A percentile compares a stretch with the other conserved stretches of the same genome.
phyloP scores from a whole-genome alignment of 2,329 filamentous ascomycete species.

The Emmonsia crescens region DNA sequence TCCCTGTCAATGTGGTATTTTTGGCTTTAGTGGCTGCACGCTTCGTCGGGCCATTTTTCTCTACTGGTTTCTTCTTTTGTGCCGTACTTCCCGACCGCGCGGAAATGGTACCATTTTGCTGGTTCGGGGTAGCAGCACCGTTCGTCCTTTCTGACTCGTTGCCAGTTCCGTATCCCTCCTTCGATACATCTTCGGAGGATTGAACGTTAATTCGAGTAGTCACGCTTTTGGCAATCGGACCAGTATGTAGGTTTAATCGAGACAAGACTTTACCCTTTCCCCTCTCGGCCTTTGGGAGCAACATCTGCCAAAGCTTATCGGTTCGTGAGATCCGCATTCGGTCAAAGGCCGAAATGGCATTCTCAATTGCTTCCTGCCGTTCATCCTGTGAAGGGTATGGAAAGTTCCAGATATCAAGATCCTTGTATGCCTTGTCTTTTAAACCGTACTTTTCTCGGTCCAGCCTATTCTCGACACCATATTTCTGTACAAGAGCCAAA shows the following conservation, averaged over 20 bases:
- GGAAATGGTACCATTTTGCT: slow-evolving; percentile 13
- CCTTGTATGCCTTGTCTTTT: slow-evolving; percentile 48
- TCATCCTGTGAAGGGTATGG: slow-evolving; percentile 46
- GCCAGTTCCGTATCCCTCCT: slow-evolving; percentile 25
- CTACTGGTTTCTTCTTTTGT: slow-evolving; percentile 29
- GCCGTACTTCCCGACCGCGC: slow-evolving; percentile 19
- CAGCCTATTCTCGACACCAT: slow-evolving; percentile 41
- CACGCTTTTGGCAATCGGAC: slow-evolving; percentile 28
- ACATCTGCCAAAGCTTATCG: slow-evolving; percentile 52
- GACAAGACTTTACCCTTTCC: slow-evolving; percentile 53
- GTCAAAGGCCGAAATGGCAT: slow-evolving; percentile 53
- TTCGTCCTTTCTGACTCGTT: slow-evolving; percentile 27
- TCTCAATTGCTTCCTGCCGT: slow-evolving; percentile 49
- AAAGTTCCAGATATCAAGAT: slow-evolving; percentile 53
- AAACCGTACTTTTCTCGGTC: slow-evolving; percentile 43
- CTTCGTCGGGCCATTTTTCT: slow-evolving; percentile 36
- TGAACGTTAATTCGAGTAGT: slow-evolving; percentile 31
- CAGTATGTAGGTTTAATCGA: slow-evolving; percentile 42
- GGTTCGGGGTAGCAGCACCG: slow-evolving; percentile 20
- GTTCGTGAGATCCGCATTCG: slow-evolving; percentile 48
- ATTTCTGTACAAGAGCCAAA: slow-evolving; percentile 39
- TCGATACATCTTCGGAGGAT: slow-evolving; percentile 25
- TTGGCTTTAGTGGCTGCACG: slow-evolving; percentile 35
- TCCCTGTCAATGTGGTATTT: slow-evolving; percentile 35
- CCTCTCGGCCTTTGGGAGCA: slow-evolving; percentile 50